These are phyloP conservation scores for Phaeosphaeriaceae sp. DNA, from an alignment of 2,329 filamentous ascomycete genomes.

Conservation along the genomic window DNA sequence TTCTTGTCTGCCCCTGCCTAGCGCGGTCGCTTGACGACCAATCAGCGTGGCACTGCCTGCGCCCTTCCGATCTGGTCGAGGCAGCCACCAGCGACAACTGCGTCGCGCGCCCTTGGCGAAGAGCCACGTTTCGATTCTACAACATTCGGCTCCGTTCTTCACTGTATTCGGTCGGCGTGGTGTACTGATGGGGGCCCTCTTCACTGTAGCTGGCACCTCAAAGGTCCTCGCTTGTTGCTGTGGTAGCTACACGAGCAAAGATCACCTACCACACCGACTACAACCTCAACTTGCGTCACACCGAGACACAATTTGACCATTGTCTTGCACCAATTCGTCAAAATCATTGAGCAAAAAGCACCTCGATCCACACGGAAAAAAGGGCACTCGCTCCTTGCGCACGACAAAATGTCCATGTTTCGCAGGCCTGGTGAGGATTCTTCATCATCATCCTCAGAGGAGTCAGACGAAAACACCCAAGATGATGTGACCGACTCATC, in stretches of 20 bases:
- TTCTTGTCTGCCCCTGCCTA: constrained; percentile 19
- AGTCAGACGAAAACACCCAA: constrained; percentile 27
- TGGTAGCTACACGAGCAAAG: constrained; percentile 18
- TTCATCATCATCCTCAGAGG: constrained; percentile 38
- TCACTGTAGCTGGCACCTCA: constrained; percentile 28
- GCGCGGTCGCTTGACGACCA: constrained; percentile 24
- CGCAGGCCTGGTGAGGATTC: constrained; percentile 43
- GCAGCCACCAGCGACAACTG: constrained; percentile 14
- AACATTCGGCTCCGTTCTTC: constrained; percentile 39
- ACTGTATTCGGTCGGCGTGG: constrained; percentile 20
- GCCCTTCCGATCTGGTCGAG: constrained; percentile 33
- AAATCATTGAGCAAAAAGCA: background rate
- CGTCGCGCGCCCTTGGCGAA: constrained; percentile 20
- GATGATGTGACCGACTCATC: constrained; percentile 23
- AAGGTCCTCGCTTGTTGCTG: constrained; percentile 28
- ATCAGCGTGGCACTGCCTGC: constrained; percentile 16
- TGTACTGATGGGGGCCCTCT: constrained; percentile 35
- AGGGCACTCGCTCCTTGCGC: background rate
- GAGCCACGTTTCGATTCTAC: constrained; percentile 42
- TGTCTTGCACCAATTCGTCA: background rate
- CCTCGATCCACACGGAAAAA: background rate
- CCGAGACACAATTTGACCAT: background rate
- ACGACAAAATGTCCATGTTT: constrained; percentile 43
- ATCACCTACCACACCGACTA: constrained; percentile 15
- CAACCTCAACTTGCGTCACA: constrained; percentile 6